Conservation (phyloP, 225 moss, liverwort and hornwort species). For the Takakia lepidozioides region DNA sequence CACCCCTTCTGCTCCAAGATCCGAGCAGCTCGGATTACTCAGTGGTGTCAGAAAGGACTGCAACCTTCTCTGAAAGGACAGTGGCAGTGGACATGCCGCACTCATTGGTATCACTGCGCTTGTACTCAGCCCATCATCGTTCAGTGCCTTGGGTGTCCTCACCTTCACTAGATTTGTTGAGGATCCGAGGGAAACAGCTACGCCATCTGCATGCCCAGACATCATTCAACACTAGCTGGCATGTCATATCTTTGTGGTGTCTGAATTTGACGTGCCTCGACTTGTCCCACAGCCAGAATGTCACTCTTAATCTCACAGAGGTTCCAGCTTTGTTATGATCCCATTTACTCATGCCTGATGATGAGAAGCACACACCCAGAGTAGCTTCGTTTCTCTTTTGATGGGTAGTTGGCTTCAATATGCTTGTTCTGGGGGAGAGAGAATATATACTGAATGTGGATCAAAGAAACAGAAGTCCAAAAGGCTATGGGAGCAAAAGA, state of each 20-base stretch:
- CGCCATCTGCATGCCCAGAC: constrained; percentile 73
- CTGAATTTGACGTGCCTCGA: constrained; percentile 68
- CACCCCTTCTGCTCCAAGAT: constrained; percentile 24
- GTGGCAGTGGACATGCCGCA: constrained; percentile 47
- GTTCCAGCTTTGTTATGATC: neutral
- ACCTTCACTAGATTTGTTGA: constrained; percentile 54
- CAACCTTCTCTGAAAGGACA: constrained; percentile 23
- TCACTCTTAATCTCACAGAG: constrained; percentile 26
- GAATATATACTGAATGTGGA: too few relatives aligned
- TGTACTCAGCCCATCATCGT: constrained; percentile 38
- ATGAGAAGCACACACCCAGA: too few relatives aligned
- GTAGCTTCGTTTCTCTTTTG: too few relatives aligned
- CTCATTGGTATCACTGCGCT: constrained; percentile 60
- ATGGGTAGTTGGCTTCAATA: too few relatives aligned
- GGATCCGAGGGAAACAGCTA: constrained; percentile 60
- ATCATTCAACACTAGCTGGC: constrained; percentile 67
- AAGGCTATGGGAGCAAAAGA: too few relatives aligned
- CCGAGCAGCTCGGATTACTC: constrained; percentile 27
- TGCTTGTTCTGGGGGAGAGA: too few relatives aligned
- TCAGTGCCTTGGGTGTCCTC: constrained; percentile 45
- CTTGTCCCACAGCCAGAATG: constrained; percentile 50
- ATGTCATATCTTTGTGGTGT: constrained; percentile 57
- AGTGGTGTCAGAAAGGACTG: constrained; percentile 31
- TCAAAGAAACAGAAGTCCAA: too few relatives aligned
- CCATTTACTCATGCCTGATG: constrained; percentile 9